phyloP scores from a whole-genome alignment of 164 flowering plant species.

The Berberis thunbergii region DNA sequence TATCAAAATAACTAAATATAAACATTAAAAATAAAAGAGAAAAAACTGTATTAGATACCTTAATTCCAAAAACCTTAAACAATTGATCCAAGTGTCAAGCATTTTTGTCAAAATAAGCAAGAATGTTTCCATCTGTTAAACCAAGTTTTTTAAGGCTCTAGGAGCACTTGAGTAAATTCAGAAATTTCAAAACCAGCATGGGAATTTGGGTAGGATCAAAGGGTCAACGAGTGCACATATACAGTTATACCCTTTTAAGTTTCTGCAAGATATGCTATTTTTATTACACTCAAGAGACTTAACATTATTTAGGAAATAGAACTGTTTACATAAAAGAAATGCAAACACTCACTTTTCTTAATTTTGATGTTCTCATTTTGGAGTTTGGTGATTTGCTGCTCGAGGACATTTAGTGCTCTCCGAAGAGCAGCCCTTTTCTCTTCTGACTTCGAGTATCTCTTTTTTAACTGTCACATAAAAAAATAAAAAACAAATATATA shows the following conservation, averaged over 20 bases:
- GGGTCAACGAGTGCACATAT: too few relatives aligned
- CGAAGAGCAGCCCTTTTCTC: constrained; percentile 30
- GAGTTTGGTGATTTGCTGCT: constrained; percentile 18
- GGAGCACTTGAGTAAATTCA: too few relatives aligned
- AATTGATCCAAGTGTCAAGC: not conserved
- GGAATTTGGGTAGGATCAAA: too few relatives aligned
- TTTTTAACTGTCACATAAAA: constrained; percentile 16
- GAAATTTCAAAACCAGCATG: too few relatives aligned
- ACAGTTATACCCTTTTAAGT: not conserved
- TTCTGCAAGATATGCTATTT: not conserved
- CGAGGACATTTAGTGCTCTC: constrained; percentile 34
- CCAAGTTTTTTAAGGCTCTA: not conserved
- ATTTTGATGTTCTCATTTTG: constrained; percentile 27
- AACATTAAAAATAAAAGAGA: not conserved
- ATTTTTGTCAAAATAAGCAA: not conserved
- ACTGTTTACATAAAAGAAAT: not conserved
- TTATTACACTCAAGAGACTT: not conserved
- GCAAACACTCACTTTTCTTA: constrained; percentile 31
- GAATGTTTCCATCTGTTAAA: not conserved
- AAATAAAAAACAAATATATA: not conserved
- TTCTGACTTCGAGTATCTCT: constrained; percentile 21
- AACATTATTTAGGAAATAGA: not conserved
- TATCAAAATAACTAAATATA: not conserved
- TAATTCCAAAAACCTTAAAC: not conserved
- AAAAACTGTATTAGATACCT: not conserved